Evolutionary conservation across 306 rosid species (phyloP).

Genomic region (Cajanus cajan): DNA sequence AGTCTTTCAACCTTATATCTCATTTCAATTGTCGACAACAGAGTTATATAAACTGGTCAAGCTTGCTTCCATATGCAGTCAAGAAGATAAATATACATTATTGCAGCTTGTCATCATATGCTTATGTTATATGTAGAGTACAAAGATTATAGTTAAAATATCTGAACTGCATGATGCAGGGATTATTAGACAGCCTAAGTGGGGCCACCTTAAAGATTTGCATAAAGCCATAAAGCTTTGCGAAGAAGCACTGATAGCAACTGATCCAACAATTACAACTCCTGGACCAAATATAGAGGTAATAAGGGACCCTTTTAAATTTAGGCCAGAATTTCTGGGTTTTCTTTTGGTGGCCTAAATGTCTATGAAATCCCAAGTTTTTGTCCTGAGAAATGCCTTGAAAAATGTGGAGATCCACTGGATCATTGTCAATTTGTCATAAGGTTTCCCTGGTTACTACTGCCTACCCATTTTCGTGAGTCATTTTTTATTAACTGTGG

Average conservation of each 20-base stretch:
- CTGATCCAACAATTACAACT: slow-evolving; percentile 70
- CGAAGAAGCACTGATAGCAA: slow-evolving; percentile 74
- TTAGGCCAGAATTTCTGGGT: background rate
- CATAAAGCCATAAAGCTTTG: slow-evolving; percentile 86
- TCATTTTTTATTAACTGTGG: background rate
- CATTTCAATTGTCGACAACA: background rate
- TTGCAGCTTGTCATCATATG: background rate
- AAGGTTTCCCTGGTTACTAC: background rate
- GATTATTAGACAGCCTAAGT: slow-evolving; percentile 82
- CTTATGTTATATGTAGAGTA: slow-evolving; percentile 10
- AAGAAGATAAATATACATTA: slow-evolving; percentile 17
- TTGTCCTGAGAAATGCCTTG: background rate
- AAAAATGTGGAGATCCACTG: background rate
- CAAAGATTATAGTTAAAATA: background rate
- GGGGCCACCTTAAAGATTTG: slow-evolving; percentile 94
- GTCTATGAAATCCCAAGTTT: slow-evolving; percentile 11
- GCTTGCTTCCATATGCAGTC: background rate
- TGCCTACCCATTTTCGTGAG: background rate
- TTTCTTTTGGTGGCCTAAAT: background rate
- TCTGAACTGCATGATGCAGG: slow-evolving; percentile 53
- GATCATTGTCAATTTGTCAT: background rate
- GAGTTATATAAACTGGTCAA: background rate
- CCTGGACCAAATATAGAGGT: slow-evolving; percentile 83
- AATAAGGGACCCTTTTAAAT: background rate
- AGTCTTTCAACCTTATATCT: background rate